Percentiles rank a stretch among this genome's conserved stretches.
phyloP scores from a whole-genome alignment of 2,329 filamentous ascomycete genomes.

The Simplicillium aogashimaense region DNA sequence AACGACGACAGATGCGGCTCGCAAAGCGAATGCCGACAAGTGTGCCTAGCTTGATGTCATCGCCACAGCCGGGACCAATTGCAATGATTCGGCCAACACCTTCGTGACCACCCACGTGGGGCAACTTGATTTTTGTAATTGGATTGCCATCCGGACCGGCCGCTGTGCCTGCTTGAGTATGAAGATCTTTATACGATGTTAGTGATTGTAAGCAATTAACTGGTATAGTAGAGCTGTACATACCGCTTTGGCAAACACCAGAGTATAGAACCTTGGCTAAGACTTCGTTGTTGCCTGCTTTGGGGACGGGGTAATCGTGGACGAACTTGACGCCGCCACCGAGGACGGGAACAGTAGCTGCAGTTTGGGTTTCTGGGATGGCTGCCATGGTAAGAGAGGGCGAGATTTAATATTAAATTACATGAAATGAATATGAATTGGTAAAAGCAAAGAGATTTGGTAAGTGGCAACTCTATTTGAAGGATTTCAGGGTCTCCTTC shows the following conservation, averaged over 20 bases:
- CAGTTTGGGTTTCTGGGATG: conserved; percentile 9
- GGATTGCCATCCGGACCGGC: conserved; percentile 4
- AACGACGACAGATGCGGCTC: conserved; percentile 6
- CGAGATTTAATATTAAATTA: too few relatives aligned
- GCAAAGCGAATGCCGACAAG: conserved; percentile 8
- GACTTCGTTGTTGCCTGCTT: conserved; percentile 9
- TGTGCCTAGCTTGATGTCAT: conserved; percentile 6
- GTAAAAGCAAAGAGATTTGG: too few relatives aligned
- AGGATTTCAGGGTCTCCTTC: too few relatives aligned
- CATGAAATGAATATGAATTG: too few relatives aligned
- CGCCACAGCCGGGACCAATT: conserved; percentile 6
- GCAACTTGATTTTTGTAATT: conserved; percentile 8
- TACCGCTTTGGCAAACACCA: conserved; percentile 10
- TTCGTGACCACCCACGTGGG: conserved; percentile 9
- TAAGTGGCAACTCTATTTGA: too few relatives aligned
- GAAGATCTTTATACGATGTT: conserved; percentile 5
- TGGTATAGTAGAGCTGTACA: background rate
- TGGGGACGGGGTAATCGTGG: conserved; percentile 9
- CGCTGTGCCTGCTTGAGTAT: conserved; percentile 8
- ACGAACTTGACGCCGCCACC: conserved; percentile 9
- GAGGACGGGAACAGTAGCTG: conserved; percentile 9
- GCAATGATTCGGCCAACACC: conserved; percentile 8
- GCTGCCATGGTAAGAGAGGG: background rate
- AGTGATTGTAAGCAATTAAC: background rate
- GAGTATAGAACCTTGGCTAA: conserved; percentile 10